Conservation (phyloP, 306 rosid species). For the Sophora flavescens region DNA sequence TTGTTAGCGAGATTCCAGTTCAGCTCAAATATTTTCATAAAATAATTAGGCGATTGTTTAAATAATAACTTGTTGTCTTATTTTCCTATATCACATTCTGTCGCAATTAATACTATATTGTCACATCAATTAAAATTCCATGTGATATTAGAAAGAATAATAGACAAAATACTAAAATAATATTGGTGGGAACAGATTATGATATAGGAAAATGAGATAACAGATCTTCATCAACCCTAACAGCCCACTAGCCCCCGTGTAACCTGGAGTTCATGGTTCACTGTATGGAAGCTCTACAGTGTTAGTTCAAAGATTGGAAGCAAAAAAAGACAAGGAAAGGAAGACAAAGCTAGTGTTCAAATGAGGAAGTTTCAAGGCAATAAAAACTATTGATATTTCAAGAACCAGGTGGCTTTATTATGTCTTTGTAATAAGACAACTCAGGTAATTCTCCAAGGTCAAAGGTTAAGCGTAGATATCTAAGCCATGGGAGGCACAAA, state of each 20-base stretch:
- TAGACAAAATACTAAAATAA: no score
- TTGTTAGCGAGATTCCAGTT: background rate
- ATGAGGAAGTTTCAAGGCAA: constrained; percentile 48
- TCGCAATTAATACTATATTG: no score
- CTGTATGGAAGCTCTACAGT: background rate
- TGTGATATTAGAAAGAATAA: no score
- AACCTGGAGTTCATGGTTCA: constrained; percentile 6
- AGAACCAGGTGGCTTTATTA: constrained; percentile 18
- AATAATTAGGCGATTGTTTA: no score
- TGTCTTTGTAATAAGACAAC: constrained; percentile 47
- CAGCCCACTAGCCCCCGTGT: constrained; percentile 11
- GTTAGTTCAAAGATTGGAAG: background rate
- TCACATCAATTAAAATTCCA: no score
- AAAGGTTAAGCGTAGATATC: constrained; percentile 36
- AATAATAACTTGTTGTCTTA: no score
- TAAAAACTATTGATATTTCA: constrained; percentile 6
- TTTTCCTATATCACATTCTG: no score
- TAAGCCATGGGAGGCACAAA: constrained; percentile 35
- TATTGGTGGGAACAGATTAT: no score
- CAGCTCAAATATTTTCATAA: constrained; percentile 1
- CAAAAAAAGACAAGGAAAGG: background rate
- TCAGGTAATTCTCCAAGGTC: constrained; percentile 33
- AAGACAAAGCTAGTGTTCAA: constrained; percentile 37
- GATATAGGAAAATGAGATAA: no score
- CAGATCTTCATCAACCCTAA: no score